A percentile compares a stretch with the other conserved stretches of the same genome.
Evolutionary conservation across 495 filamentous ascomycete genomes (phyloP).

Genomic region (Amorphotheca resinae): DNA sequence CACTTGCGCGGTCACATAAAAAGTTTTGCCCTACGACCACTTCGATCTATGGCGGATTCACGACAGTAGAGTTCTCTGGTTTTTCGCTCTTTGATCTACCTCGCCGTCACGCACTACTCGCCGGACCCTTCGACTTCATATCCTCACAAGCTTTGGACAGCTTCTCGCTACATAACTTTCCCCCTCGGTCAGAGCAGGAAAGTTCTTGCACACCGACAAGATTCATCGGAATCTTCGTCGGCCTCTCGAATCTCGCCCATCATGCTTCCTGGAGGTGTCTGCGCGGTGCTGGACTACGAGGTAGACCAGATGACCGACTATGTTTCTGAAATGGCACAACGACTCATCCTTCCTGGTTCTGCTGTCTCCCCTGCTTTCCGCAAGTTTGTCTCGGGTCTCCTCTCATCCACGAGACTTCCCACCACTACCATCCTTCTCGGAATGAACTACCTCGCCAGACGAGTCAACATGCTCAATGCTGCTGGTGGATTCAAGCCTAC

Average conservation of each 20-base stretch:
- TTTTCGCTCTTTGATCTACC: conserved; percentile 8
- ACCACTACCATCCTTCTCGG: conserved; percentile 91
- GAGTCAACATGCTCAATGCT: conserved; percentile 62
- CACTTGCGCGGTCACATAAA: not conserved
- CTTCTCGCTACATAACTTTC: conserved; percentile 1
- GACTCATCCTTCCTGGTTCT: conserved; percentile 59
- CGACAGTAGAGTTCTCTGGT: conserved; percentile 6
- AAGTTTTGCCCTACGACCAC: not conserved
- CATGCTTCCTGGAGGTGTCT: conserved; percentile 61
- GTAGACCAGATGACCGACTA: conserved; percentile 98
- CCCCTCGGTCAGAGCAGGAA: conserved; percentile 6
- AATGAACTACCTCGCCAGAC: conserved; percentile 75
- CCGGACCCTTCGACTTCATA: conserved; percentile 5
- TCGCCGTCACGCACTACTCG: conserved; percentile 1
- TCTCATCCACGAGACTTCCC: conserved; percentile 87
- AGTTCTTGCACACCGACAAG: conserved; percentile 15
- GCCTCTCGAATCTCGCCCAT: conserved; percentile 8
- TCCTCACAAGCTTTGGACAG: conserved; percentile 4
- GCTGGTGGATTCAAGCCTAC: conserved; percentile 35
- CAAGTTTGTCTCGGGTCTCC: conserved; percentile 88
- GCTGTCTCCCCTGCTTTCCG: conserved; percentile 66
- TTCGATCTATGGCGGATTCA: conserved; percentile 10
- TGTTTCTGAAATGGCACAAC: conserved; percentile 84
- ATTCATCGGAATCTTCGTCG: conserved; percentile 19
- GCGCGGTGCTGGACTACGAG: conserved; percentile 94